A percentile compares a stretch with the other conserved stretches of the same genome.
phyloP scores from a whole-genome alignment of 2,329 filamentous ascomycete species.

The Microcyclosporella mali region DNA sequence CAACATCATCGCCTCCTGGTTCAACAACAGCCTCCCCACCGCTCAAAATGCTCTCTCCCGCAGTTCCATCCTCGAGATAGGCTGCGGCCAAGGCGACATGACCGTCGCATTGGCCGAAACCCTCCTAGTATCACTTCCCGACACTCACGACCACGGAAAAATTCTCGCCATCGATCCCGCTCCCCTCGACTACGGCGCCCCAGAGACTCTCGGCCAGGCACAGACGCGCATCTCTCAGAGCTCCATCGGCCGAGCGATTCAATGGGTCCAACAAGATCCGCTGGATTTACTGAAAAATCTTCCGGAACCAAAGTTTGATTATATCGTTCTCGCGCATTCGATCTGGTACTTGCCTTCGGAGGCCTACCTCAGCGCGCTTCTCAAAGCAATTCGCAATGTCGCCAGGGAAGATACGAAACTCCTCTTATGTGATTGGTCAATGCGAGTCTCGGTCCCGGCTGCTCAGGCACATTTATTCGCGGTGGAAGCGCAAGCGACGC shows the following conservation, averaged over 20 bases:
- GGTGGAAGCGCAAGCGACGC: conserved; percentile 44
- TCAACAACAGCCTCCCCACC: too few relatives aligned
- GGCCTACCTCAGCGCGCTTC: not conserved
- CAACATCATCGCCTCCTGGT: too few relatives aligned
- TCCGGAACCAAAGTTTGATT: not conserved
- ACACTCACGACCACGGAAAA: conserved; percentile 33
- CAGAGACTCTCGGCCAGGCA: conserved; percentile 6
- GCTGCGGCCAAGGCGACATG: conserved; percentile 55
- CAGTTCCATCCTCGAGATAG: conserved; percentile 47
- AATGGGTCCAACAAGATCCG: conserved; percentile 8
- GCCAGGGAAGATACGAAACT: conserved; percentile 1
- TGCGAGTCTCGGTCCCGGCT: conserved; percentile 9
- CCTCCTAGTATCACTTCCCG: conserved; percentile 42
- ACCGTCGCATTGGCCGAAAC: conserved; percentile 47
- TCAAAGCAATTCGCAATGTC: not conserved
- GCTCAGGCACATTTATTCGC: conserved; percentile 48
- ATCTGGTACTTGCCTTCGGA: conserved; percentile 9
- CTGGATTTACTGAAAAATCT: conserved; percentile 2
- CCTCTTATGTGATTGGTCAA: conserved; percentile 11
- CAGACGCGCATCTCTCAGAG: conserved; percentile 3
- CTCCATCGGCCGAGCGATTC: not conserved
- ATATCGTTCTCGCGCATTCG: conserved; percentile 11
- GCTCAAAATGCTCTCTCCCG: too few relatives aligned
- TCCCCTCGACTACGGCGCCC: conserved; percentile 7
- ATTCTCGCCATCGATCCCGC: conserved; percentile 10